A percentile compares a stretch with the other conserved stretches of the same genome.
These are phyloP conservation scores for Pterula multifida DNA, from an alignment of 1,284 basidiomycete species.

Conservation along the genomic window DNA sequence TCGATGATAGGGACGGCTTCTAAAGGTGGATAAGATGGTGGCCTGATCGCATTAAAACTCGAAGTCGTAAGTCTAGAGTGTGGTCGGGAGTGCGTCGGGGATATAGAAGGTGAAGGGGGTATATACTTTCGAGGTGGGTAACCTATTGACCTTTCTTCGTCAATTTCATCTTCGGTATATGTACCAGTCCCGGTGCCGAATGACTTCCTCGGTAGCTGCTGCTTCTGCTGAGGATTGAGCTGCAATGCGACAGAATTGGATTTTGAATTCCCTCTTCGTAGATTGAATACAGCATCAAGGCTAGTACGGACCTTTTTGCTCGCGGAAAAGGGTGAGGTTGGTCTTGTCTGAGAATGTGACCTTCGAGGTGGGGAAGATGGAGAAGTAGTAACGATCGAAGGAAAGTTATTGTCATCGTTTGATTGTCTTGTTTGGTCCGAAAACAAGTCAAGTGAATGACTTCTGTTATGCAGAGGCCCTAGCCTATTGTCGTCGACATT, in stretches of 20 bases:
- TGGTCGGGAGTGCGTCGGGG: slow-evolving; percentile 14
- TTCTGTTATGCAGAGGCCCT: neutral
- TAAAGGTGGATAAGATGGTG: slow-evolving; percentile 24
- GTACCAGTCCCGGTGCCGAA: slow-evolving; percentile 8
- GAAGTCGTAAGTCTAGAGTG: slow-evolving; percentile 17
- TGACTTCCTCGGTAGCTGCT: slow-evolving; percentile 8
- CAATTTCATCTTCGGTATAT: slow-evolving; percentile 7
- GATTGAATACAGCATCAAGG: slow-evolving; percentile 39
- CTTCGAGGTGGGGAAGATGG: neutral
- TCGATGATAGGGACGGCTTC: slow-evolving; percentile 33
- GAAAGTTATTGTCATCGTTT: neutral
- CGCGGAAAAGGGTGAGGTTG: slow-evolving; percentile 15
- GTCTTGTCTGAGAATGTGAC: slow-evolving; percentile 9
- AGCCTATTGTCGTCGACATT: neutral
- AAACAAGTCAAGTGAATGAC: neutral
- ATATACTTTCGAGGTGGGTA: neutral
- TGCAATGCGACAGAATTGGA: slow-evolving; percentile 38
- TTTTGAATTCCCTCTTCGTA: slow-evolving; percentile 28
- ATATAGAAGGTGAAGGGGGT: neutral
- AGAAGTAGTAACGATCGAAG: slow-evolving; percentile 6
- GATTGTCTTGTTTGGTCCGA: too few relatives aligned
- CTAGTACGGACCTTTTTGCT: slow-evolving; percentile 33
- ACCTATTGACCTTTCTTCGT: slow-evolving; percentile 3
- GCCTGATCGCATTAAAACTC: slow-evolving; percentile 15
- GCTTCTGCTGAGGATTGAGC: slow-evolving; percentile 11